Evolutionary conservation across 805 yeast genomes (phyloP).

Genomic region (Cyberlindnera americana): DNA sequence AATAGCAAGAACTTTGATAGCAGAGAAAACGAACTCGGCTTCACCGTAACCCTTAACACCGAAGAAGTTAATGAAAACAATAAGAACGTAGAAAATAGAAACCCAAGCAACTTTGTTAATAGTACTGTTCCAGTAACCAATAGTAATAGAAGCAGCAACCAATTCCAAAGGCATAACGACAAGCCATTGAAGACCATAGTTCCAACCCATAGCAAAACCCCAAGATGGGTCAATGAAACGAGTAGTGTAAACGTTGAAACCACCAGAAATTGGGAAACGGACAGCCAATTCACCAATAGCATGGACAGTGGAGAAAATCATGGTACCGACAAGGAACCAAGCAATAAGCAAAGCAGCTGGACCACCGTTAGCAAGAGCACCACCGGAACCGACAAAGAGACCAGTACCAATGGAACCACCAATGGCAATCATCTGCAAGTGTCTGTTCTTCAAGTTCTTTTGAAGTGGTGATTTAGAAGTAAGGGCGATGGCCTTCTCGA

Average conservation of each 20-base stretch:
- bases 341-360: slow-evolving; percentile 44
- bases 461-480: slow-evolving; percentile 24
- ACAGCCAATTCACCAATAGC: slow-evolving; percentile 56
- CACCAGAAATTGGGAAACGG: slow-evolving; percentile 66
- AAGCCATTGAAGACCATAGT: slow-evolving; percentile 50
- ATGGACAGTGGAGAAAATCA: slow-evolving; percentile 56
- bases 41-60: slow-evolving; percentile 55
- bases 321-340: slow-evolving; percentile 45
- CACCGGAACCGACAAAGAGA: slow-evolving; percentile 69
- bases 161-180: slow-evolving; percentile 48
- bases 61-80: slow-evolving; percentile 45
- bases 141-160: slow-evolving; percentile 58
- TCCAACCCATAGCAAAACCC: slow-evolving; percentile 62
- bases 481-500: slow-evolving; percentile 42
- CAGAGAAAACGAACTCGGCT: slow-evolving; percentile 57
- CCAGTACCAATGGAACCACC: slow-evolving; percentile 88
- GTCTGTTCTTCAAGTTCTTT: slow-evolving; percentile 46
- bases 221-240: slow-evolving; percentile 55
- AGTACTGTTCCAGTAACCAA: slow-evolving; percentile 46
- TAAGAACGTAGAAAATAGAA: slow-evolving; percentile 43
- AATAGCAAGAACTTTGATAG: slow-evolving; percentile 60
- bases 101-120: slow-evolving; percentile 46
- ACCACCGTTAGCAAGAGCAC: slow-evolving; percentile 59
- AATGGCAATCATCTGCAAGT: slow-evolving; percentile 74
- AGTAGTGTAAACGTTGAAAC: slow-evolving; percentile 55